Percentiles rank a stretch among this genome's conserved stretches.
Conservation (phyloP, 2,329 filamentous ascomycete species). For the Trichoderma semiorbis region DNA sequence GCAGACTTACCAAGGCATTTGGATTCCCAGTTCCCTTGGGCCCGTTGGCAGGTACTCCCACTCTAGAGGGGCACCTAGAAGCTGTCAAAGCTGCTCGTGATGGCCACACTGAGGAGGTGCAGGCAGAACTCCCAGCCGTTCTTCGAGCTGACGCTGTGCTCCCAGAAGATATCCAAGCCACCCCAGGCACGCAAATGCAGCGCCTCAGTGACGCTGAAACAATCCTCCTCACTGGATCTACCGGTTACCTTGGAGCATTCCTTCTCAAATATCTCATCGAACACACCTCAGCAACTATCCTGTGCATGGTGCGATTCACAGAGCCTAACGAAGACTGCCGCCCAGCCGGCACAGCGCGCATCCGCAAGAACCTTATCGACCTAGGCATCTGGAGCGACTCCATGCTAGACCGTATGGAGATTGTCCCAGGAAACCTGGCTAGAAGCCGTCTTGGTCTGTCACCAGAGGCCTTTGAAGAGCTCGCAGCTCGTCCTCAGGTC, state of each 20-base stretch:
- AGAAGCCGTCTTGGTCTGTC: constrained; percentile 66
- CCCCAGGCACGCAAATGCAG: constrained; percentile 47
- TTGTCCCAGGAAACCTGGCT: constrained; percentile 70
- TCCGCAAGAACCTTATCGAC: constrained; percentile 74
- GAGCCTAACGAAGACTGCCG: constrained; percentile 63
- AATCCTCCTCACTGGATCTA: constrained; percentile 70
- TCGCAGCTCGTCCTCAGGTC: constrained; percentile 64
- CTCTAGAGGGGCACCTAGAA: constrained; percentile 67
- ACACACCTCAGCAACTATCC: constrained; percentile 63
- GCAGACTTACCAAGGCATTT: constrained; percentile 64
- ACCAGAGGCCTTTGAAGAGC: constrained; percentile 60
- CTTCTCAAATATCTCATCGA: constrained; percentile 66
- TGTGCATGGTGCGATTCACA: constrained; percentile 70
- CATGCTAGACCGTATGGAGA: constrained; percentile 73
- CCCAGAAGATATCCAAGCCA: constrained; percentile 64
- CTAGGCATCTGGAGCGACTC: constrained; percentile 73
- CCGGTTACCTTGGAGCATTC: constrained; percentile 74
- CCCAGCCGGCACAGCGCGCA: constrained; percentile 65
- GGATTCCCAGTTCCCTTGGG: constrained; percentile 70
- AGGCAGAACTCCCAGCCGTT: constrained; percentile 69
- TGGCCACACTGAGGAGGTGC: constrained; percentile 69
- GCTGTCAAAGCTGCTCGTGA: constrained; percentile 69
- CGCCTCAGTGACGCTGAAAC: constrained; percentile 64
- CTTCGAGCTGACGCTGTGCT: constrained; percentile 64
- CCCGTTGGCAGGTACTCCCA: constrained; percentile 67